Percentiles rank a stretch among this genome's conserved stretches.
phyloP scores from a whole-genome alignment of 805 yeast species.

The Saturnispora kantuleensis region DNA sequence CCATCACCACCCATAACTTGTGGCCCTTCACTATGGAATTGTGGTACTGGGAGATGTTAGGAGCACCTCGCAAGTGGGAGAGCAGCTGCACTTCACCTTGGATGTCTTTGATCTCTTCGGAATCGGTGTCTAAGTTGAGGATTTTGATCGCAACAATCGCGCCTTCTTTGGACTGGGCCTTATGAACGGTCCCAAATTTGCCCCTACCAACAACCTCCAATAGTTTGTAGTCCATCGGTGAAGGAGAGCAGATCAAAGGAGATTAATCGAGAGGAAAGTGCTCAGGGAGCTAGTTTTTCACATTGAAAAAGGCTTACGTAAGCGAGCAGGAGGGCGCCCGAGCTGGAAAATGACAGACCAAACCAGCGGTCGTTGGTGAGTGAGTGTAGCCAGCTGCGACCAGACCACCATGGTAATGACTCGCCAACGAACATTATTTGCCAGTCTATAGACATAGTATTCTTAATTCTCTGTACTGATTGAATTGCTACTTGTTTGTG shows the following conservation, averaged over 20 bases:
- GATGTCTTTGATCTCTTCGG: conserved; percentile 90
- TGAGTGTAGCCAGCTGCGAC: no score
- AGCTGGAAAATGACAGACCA: no score
- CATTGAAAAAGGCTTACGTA: no score
- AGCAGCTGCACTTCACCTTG: conserved; percentile 87
- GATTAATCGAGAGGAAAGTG: background rate
- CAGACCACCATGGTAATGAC: no score
- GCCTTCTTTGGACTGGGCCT: conserved; percentile 66
- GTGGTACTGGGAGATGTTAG: conserved; percentile 88
- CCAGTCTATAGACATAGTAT: no score
- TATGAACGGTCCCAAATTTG: conserved; percentile 93
- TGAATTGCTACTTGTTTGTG: no score
- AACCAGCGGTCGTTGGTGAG: no score
- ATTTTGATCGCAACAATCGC: conserved; percentile 89
- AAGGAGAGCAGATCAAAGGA: background rate
- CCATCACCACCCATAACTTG: conserved; percentile 97
- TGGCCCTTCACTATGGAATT: conserved; percentile 84
- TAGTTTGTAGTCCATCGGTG: conserved; percentile 44
- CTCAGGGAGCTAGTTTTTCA: no score
- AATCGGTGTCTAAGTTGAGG: conserved; percentile 81
- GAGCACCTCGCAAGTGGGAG: conserved; percentile 69
- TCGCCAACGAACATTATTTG: no score
- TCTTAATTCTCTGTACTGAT: no score
- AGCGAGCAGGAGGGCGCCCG: no score
- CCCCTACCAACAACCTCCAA: conserved; percentile 94